Evolutionary conservation across 1,139 yeast genomes (phyloP).

Genomic region (Sugiyamaella neomexicana): DNA sequence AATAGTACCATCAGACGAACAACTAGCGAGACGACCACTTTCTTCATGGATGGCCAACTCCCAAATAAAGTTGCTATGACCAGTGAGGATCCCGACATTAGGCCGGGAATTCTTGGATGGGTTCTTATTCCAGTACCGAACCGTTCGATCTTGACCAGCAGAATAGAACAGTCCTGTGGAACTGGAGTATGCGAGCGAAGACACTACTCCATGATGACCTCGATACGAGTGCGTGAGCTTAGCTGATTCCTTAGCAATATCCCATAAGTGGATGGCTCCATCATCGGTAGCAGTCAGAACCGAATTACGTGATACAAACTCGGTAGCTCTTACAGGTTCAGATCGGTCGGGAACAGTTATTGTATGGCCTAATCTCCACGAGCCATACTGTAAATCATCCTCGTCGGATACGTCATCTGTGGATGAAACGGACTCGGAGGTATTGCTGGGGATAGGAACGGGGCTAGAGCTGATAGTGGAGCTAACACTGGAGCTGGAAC

Average conservation of each 20-base stretch:
- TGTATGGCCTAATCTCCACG: slow-evolving; percentile 14
- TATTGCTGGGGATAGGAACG: not conserved
- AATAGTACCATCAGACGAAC: slow-evolving; percentile 35
- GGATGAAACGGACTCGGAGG: not conserved
- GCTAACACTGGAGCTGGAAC: not conserved
- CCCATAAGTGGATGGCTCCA: slow-evolving; percentile 32
- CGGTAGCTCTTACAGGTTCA: slow-evolving; percentile 25
- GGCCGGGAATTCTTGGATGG: slow-evolving; percentile 10
- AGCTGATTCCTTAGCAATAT: slow-evolving; percentile 21
- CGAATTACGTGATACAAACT: slow-evolving; percentile 19
- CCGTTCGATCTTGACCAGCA: slow-evolving; percentile 30
- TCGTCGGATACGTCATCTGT: not conserved
- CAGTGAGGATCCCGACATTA: slow-evolving; percentile 21
- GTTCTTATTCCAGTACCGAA: slow-evolving; percentile 21
- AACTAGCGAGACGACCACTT: slow-evolving; percentile 30
- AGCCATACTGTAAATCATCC: not conserved
- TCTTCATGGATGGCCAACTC: slow-evolving; percentile 29
- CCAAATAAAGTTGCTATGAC: slow-evolving; percentile 29
- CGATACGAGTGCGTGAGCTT: slow-evolving; percentile 19
- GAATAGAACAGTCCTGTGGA: slow-evolving; percentile 27
- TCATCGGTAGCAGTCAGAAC: slow-evolving; percentile 30
- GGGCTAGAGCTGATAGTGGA: slow-evolving; percentile 1
- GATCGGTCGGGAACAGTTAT: slow-evolving; percentile 16
- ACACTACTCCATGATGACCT: slow-evolving; percentile 31
- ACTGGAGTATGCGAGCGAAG: slow-evolving; percentile 28